Conservation (phyloP, 176 grass and related monocot genomes). For the Luzula sylvatica region DNA sequence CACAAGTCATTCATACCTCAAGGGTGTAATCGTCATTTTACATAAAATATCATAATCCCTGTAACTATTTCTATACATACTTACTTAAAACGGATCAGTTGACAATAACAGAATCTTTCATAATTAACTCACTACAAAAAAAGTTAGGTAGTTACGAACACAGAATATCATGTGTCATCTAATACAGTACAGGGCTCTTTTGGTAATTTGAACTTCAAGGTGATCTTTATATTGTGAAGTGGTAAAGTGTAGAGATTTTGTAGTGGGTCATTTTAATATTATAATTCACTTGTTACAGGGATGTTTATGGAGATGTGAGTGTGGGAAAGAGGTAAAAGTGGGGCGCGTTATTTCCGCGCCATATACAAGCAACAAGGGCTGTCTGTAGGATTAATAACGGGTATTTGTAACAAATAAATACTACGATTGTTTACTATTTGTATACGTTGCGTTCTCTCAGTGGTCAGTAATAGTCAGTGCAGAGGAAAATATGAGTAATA, state of each 20-base stretch:
- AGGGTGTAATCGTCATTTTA: constrained; percentile 6
- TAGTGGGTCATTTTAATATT: no score
- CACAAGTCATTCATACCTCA: neutral
- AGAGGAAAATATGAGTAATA: constrained; percentile 1
- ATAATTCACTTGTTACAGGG: no score
- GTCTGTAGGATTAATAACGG: constrained; percentile 1
- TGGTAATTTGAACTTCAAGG: no score
- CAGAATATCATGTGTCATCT: neutral
- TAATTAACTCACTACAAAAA: neutral
- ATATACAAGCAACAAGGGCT: constrained; percentile 12
- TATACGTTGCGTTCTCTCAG: no score
- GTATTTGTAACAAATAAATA: neutral
- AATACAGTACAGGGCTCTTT: no score
- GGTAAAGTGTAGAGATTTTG: no score
- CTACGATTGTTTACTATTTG: no score
- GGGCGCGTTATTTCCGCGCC: constrained; percentile 25
- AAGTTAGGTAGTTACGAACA: neutral
- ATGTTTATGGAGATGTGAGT: no score
- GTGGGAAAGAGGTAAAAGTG: neutral
- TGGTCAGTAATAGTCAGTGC: no score
- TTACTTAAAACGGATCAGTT: neutral
- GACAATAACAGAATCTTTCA: neutral
- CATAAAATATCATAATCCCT: neutral
- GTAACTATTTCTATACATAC: neutral
- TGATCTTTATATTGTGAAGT: no score